These are phyloP conservation scores for Nakataea oryzae DNA, from an alignment of 2,329 filamentous ascomycete genomes.

Conservation along the genomic window DNA sequence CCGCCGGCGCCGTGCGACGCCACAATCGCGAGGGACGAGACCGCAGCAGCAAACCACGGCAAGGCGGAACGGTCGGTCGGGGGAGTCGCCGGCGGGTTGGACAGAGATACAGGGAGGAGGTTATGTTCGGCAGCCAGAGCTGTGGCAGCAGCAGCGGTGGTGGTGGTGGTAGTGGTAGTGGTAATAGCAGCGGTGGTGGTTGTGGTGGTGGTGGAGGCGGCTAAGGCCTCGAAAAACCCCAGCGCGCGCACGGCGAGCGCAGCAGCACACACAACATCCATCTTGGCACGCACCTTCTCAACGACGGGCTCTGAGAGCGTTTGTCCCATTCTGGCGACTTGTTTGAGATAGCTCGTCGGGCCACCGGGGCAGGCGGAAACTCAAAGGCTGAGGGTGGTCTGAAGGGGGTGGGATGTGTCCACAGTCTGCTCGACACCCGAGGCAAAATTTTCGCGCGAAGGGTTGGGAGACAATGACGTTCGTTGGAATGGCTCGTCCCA, in stretches of 20 bases:
- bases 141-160: background rate
- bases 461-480: background rate
- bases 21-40: background rate
- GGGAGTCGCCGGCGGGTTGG: too few relatives aligned
- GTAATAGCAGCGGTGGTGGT: background rate
- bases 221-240: background rate
- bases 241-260: background rate
- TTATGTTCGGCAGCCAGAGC: background rate
- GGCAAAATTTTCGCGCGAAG: background rate
- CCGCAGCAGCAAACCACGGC: background rate
- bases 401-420: background rate
- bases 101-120: background rate
- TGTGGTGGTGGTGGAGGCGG: background rate
- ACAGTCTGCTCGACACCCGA: background rate
- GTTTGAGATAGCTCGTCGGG: conserved; percentile 3
- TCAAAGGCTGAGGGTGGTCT: background rate
- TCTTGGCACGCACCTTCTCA: conserved; percentile 70
- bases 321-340: conserved; percentile 71
- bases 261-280: conserved; percentile 1
- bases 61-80: background rate
- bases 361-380: background rate
- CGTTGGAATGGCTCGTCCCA: background rate
- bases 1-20: background rate
- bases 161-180: background rate
- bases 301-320: conserved; percentile 98